Base-by-base conservation (phyloP, 139 green algal genomes). In the Klebsormidium nitens region DNA sequence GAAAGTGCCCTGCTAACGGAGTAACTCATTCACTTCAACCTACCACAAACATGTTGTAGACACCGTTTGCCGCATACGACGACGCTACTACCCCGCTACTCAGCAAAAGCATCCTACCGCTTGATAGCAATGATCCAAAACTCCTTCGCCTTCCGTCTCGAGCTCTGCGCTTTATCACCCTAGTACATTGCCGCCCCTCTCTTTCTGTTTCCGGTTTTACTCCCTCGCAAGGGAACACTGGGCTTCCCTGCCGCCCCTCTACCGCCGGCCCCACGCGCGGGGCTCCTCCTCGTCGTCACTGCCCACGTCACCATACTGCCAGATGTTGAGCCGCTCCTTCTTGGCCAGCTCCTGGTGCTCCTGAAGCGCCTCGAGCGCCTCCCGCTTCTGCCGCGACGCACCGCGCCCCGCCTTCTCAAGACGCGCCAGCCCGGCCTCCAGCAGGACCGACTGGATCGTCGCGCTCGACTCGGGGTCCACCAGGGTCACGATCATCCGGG, bases 261-360 rank as follows among this genome's bases (percentile, higher is more conserved):
- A 26, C 42, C 42, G n/a, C 59, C 19, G 1, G 14, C n/a, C 62
- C n/a, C 31, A 2, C 2, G 19, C 37, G 17, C 40, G 19, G 11
- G 19, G 26, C 35, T 71, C 32, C 28, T 81, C 73, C 37, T 86
- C 80, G 29, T 95, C 89, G 39, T 91, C 85, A 28, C 83, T 87
- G 69, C 87, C 82, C 14, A 86, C 88, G 23, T 96, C 91, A 14
- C 91, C 91, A 56, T 95, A 94, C 61, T 87, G 50, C 64, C 83
- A 96, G 59, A 96, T 85, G 31, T 91, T 89, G 35, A 82, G 56
- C 19, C 86, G 86, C 17, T 71, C 70, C 37, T 75, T 66, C 5
- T 82, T 75, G 1, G 91, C 91, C 46, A 83, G 67, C 1, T 94
- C 88, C 76, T 90, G 75, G 3, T 74, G 66, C 35, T 69, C 80